Percentiles rank a stretch among this genome's conserved stretches.
phyloP scores from a whole-genome alignment of 805 yeast species.

The Yueomyces sp. region DNA sequence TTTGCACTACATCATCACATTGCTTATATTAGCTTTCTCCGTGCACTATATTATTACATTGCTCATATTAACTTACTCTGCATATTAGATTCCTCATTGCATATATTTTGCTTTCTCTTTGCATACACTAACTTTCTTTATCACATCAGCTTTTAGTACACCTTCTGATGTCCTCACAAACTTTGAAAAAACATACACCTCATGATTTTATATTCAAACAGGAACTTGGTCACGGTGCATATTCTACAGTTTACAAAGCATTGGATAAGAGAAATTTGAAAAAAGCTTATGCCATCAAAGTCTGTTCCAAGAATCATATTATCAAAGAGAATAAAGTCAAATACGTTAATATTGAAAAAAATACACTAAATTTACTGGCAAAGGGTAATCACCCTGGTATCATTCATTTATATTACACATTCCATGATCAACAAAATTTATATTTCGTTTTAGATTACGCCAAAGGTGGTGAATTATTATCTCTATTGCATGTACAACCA shows the following conservation, averaged over 20 bases:
- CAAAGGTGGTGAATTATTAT: slow-evolving; percentile 83
- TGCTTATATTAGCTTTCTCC: too few relatives aligned
- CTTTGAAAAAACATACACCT: slow-evolving; percentile 18
- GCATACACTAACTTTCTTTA: not conserved
- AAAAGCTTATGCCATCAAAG: slow-evolving; percentile 73
- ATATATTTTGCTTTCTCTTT: too few relatives aligned
- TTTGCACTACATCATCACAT: too few relatives aligned
- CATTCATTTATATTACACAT: slow-evolving; percentile 81
- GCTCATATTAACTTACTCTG: too few relatives aligned
- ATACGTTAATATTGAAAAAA: slow-evolving; percentile 90
- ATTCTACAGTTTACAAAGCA: slow-evolving; percentile 86
- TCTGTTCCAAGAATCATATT: slow-evolving; percentile 82
- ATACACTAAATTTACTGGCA: slow-evolving; percentile 62
- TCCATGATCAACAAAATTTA: slow-evolving; percentile 78
- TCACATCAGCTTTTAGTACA: not conserved
- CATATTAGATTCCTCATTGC: too few relatives aligned
- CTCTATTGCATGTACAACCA: slow-evolving; percentile 47
- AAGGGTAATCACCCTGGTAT: slow-evolving; percentile 87
- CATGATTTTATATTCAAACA: slow-evolving; percentile 23
- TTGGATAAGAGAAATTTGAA: slow-evolving; percentile 43
- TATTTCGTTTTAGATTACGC: slow-evolving; percentile 93
- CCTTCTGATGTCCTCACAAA: not conserved
- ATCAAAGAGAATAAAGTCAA: slow-evolving; percentile 90
- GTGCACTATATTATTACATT: too few relatives aligned
- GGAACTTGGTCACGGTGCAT: slow-evolving; percentile 82